A percentile compares a stretch with the other conserved stretches of the same genome.
phyloP scores from a whole-genome alignment of 2,329 filamentous ascomycete genomes.

The Colletotrichum sp. region DNA sequence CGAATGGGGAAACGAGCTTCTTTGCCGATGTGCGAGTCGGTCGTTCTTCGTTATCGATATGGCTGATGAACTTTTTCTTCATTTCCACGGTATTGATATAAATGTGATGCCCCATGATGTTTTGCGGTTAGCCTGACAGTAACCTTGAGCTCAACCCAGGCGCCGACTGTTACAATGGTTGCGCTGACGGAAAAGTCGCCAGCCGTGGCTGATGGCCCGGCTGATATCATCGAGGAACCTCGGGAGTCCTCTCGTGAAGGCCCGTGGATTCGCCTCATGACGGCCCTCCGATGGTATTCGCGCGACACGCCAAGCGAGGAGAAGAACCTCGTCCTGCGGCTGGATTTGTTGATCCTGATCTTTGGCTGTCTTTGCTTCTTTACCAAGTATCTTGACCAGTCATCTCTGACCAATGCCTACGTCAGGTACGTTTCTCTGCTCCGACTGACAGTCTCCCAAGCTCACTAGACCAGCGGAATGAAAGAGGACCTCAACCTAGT shows the following conservation, averaged over 20 bases:
- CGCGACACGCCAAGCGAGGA: constrained; percentile 33
- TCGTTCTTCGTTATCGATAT: neutral
- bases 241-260: neutral
- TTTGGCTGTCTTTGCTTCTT: constrained; percentile 45
- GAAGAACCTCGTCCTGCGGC: constrained; percentile 38
- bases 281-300: constrained; percentile 36
- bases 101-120: neutral
- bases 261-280: constrained; percentile 32
- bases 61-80: neutral
- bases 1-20: neutral
- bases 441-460: neutral
- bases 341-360: constrained; percentile 40
- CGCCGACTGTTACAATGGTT: neutral
- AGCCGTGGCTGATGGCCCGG: neutral
- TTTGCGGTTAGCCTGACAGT: neutral
- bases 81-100: neutral
- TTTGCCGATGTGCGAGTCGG: neutral
- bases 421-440: constrained; percentile 29
- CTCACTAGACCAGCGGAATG: constrained; percentile 37
- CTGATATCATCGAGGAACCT: neutral
- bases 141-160: neutral
- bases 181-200: constrained; percentile 5
- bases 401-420: constrained; percentile 40
- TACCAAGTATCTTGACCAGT: constrained; percentile 43
- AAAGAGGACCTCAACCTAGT: constrained; percentile 35